phyloP scores from a whole-genome alignment of 371 early-diverging fungal genomes.

The Apophysomyces variabilis region DNA sequence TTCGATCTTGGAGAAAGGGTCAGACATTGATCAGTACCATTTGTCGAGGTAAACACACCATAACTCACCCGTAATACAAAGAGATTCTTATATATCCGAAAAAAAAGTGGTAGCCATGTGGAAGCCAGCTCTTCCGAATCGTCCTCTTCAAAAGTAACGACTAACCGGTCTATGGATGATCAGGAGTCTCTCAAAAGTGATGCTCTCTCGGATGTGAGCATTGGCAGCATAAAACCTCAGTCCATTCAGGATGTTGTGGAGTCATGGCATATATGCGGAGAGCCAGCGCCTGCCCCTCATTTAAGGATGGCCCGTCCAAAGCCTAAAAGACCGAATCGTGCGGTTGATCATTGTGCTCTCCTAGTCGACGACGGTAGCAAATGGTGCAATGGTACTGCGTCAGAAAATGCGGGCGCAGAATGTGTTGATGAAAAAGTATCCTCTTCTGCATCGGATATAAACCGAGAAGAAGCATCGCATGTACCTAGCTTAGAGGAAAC shows the following conservation, averaged over 20 bases:
- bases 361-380: background rate
- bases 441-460: background rate
- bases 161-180: background rate
- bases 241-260: background rate
- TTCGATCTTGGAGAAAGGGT: background rate
- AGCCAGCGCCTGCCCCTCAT: constrained; percentile 1
- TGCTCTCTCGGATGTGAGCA: background rate
- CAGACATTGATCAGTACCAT: background rate
- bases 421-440: background rate
- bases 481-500: too few relatives aligned
- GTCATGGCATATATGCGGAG: background rate
- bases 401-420: background rate
- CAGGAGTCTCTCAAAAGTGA: constrained; percentile 2
- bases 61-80: background rate
- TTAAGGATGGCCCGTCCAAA: constrained; percentile 2
- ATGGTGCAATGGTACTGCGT: background rate
- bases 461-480: background rate
- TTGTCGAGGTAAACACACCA: background rate
- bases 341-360: background rate
- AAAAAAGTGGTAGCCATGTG: background rate
- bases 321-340: background rate
- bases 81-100: background rate
- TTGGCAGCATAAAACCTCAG: background rate
- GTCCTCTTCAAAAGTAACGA: background rate
- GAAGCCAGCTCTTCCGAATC: constrained; percentile 9